Conservation (phyloP, 2,329 filamentous ascomycete species). For the Trichoderma semiorbis region DNA sequence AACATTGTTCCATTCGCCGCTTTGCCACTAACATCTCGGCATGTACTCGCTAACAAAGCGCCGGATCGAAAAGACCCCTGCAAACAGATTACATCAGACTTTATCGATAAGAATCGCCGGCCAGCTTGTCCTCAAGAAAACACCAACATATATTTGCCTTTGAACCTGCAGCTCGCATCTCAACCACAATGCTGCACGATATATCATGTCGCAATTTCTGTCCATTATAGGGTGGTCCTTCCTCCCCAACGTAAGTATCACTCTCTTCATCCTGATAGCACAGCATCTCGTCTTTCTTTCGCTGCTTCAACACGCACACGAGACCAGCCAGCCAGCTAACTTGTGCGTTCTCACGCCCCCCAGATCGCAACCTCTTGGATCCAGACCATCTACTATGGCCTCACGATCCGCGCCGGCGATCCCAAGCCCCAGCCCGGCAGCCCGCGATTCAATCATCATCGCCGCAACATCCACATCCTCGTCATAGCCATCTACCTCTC, state of each 20-base stretch:
- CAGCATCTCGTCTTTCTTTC: not conserved
- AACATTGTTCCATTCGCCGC: not conserved
- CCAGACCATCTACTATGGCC: slow-evolving; percentile 78
- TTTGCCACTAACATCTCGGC: not conserved
- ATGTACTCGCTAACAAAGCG: not conserved
- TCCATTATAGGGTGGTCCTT: slow-evolving; percentile 17
- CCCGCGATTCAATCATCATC: slow-evolving; percentile 68
- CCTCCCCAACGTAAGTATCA: slow-evolving; percentile 16
- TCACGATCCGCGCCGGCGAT: slow-evolving; percentile 86
- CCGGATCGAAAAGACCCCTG: not conserved
- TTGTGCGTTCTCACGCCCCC: slow-evolving; percentile 19
- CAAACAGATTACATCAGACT: slow-evolving; percentile 1
- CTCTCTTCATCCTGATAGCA: not conserved
- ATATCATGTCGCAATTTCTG: slow-evolving; percentile 17
- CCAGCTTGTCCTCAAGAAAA: slow-evolving; percentile 16
- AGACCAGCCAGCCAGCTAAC: slow-evolving; percentile 4
- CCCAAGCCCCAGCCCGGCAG: slow-evolving; percentile 69
- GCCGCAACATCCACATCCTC: slow-evolving; percentile 76
- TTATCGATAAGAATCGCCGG: slow-evolving; percentile 14
- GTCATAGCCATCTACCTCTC: slow-evolving; percentile 81
- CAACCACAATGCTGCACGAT: slow-evolving; percentile 8
- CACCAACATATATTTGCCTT: not conserved
- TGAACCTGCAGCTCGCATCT: not conserved
- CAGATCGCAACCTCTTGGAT: slow-evolving; percentile 75
- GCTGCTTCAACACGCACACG: not conserved